Evolutionary conservation across 345 rosid species (phyloP).

Genomic region (Eucalyptus curtisii): DNA sequence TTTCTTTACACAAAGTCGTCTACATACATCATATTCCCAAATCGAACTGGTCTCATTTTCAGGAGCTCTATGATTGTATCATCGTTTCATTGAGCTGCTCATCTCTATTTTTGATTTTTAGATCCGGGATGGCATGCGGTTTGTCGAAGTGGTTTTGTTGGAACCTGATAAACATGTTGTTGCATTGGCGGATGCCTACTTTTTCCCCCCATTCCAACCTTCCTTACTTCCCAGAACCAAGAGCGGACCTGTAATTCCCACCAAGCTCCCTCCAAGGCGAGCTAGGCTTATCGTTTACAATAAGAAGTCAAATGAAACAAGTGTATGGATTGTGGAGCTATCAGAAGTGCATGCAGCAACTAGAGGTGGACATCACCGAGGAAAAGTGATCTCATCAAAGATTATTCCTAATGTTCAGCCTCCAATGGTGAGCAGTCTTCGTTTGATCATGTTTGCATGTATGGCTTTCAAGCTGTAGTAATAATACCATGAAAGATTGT

Average conservation of each 20-base stretch:
- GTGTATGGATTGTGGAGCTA: slow-evolving; percentile 70
- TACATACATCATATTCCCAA: not conserved
- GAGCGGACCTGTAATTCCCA: slow-evolving; percentile 76
- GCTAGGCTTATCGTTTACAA: slow-evolving; percentile 82
- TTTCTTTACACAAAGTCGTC: not conserved
- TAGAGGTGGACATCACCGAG: slow-evolving; percentile 93
- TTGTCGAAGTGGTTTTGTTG: slow-evolving; percentile 70
- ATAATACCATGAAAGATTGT: not conserved
- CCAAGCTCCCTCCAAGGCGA: slow-evolving; percentile 80
- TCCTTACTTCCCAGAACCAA: slow-evolving; percentile 74
- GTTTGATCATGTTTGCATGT: not conserved
- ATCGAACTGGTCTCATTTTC: not conserved
- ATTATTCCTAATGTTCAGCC: slow-evolving; percentile 88
- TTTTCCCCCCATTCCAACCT: slow-evolving; percentile 93
- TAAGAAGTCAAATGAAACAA: slow-evolving; percentile 73
- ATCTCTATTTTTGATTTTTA: slow-evolving; percentile 10
- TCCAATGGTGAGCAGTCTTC: slow-evolving; percentile 49
- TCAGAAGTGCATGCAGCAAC: slow-evolving; percentile 91
- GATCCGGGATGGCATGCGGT: slow-evolving; percentile 93
- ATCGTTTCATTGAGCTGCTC: not conserved
- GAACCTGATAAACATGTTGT: slow-evolving; percentile 81
- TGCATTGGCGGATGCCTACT: slow-evolving; percentile 87
- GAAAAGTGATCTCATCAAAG: slow-evolving; percentile 67
- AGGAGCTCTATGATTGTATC: not conserved
- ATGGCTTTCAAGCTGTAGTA: not conserved